Percentiles rank a stretch among this genome's conserved stretches.
Conservation (phyloP, 2,329 filamentous ascomycete genomes). For the Trematosphaeria pertusa region DNA sequence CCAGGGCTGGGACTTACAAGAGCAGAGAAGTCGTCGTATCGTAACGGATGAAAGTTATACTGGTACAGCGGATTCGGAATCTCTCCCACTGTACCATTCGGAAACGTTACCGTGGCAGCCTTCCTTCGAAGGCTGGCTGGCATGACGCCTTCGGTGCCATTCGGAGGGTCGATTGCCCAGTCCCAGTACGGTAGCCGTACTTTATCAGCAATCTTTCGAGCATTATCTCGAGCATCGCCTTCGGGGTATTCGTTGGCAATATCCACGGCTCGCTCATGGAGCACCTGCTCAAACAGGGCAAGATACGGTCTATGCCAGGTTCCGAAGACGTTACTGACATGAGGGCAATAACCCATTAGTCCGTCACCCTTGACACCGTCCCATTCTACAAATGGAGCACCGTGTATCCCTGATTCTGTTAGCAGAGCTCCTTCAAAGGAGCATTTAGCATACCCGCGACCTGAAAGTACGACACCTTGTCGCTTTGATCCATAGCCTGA, state of each 20-base stretch:
- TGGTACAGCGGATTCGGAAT: constrained; percentile 37
- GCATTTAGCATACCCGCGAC: constrained; percentile 30
- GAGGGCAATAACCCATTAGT: constrained; percentile 39
- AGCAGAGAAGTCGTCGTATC: constrained; percentile 33
- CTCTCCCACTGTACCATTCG: constrained; percentile 31
- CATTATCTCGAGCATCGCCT: constrained; percentile 30
- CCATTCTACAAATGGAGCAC: constrained; percentile 38
- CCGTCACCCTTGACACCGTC: constrained; percentile 32
- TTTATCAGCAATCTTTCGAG: constrained; percentile 29
- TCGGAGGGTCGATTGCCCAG: constrained; percentile 37
- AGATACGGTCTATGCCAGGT: constrained; percentile 44
- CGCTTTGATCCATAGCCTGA: constrained; percentile 39
- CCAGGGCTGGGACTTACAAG: constrained; percentile 23
- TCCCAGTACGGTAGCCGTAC: constrained; percentile 46
- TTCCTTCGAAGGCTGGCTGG: constrained; percentile 29
- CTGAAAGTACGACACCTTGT: constrained; percentile 41
- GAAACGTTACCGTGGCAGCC: constrained; percentile 30
- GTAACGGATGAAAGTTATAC: constrained; percentile 42
- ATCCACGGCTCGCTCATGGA: constrained; percentile 36
- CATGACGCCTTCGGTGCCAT: constrained; percentile 31
- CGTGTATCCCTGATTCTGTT: constrained; percentile 34
- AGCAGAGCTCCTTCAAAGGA: not conserved
- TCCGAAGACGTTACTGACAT: constrained; percentile 38
- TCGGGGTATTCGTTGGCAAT: constrained; percentile 37
- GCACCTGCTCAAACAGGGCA: constrained; percentile 41